Base-by-base conservation (phyloP, 148 eudicot species). In the Pharnaceum exiguum region DNA sequence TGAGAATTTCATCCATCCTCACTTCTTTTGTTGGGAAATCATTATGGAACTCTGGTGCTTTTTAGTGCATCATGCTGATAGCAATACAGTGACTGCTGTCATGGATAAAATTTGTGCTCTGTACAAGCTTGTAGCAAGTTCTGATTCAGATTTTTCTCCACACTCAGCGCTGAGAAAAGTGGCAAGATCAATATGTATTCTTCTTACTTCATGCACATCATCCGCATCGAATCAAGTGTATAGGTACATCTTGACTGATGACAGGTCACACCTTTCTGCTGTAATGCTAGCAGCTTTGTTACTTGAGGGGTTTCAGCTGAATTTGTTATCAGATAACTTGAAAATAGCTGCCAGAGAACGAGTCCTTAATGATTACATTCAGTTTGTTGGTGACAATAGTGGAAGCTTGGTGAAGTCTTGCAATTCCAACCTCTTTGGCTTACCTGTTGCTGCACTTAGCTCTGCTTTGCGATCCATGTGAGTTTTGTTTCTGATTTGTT, bases 41-140 rank as follows among this genome's bases (percentile, higher is more conserved):
- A 67, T 83, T 31, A 76, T 79, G 78, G 95, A 91, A 58, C 95
- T 91, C 52, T 91, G 89, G 89, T 81, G 95, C 66, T 91, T 85
- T 56, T 39, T 85, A 35, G 55, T 83, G 54, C 79, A 88, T 22
- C 84, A 87, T 80, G 86, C 88, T 50, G 98, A 85, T 62, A 46
- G 19, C 67, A 84, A 62, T 57, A 35, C 78, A 44, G 74, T 74
- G 32, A 77, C 66, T 59, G 71, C 57, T 60, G 59, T 82, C 57
- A 60, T 88, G 25, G 81, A 81, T 60, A 88, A 85, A 62, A 74
- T 91, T 46, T 87, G 81, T 65, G 69, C 82, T 39, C 44, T 91
- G 33, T 69, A 85, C 70, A 81, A 50, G 65, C 54, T 46, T 35
- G 59, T 69, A 30, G 79, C 90, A 28, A 69, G 68, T 71, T 70